Evolutionary conservation across 139 green algal genomes (phyloP).

Genomic region (Chlamydomonas eustigma): DNA sequence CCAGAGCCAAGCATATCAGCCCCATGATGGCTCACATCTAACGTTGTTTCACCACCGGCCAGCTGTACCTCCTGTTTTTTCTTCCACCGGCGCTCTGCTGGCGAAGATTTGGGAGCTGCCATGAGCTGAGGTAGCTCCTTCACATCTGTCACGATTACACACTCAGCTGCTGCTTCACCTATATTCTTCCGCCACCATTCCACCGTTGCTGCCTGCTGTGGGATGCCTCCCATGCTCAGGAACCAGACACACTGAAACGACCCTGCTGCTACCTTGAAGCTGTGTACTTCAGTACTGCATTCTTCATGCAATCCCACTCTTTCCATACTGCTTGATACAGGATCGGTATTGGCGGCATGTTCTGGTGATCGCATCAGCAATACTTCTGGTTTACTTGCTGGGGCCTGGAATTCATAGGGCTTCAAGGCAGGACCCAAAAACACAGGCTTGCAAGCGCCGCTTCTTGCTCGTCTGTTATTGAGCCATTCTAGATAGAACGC

Average conservation of each 20-base stretch:
- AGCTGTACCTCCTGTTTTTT: conserved; percentile 17
- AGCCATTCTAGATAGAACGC: conserved; percentile 23
- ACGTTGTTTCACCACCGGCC: too few species aligned
- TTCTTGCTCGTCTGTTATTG: conserved; percentile 4
- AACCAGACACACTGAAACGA: conserved; percentile 33
- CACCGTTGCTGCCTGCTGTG: conserved; percentile 19
- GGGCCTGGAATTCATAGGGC: conserved; percentile 18
- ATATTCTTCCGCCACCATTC: conserved; percentile 3
- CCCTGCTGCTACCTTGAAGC: conserved; percentile 20
- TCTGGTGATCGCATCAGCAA: neutral
- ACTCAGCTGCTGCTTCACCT: neutral
- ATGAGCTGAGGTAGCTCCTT: conserved; percentile 19
- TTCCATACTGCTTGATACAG: too few species aligned
- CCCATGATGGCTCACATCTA: too few species aligned
- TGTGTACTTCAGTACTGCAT: neutral
- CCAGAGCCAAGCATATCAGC: too few species aligned
- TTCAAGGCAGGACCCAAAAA: conserved; percentile 15
- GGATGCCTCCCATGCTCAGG: conserved; percentile 15
- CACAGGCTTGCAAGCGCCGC: neutral
- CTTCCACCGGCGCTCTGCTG: conserved; percentile 21
- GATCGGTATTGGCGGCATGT: neutral
- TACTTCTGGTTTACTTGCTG: neutral
- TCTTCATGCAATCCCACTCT: neutral
- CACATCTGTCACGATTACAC: neutral
- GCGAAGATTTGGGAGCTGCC: conserved; percentile 17